Conservation (phyloP, 495 filamentous ascomycete species). For the Podospora pseudoanserina region DNA sequence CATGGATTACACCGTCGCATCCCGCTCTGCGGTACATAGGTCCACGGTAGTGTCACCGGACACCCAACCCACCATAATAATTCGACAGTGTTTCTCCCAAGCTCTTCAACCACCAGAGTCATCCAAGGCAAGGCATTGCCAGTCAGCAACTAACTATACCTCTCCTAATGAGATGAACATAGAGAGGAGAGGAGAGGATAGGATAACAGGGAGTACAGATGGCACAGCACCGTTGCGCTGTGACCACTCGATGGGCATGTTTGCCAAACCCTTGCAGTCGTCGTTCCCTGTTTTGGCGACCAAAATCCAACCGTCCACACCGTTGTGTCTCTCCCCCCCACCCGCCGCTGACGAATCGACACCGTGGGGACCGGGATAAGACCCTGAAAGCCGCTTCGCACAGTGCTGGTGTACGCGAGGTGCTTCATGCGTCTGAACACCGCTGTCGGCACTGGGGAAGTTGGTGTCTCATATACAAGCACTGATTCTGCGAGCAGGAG, state of each 20-base stretch:
- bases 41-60: not conserved
- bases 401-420: not conserved
- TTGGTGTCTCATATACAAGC: no score
- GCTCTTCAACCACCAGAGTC: no score
- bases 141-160: not conserved
- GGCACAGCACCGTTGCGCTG: not conserved
- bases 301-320: constrained; percentile 1
- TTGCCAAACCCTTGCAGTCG: not conserved
- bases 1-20: not conserved
- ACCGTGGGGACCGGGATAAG: not conserved
- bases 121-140: not conserved
- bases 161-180: not conserved
- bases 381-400: constrained; percentile 5
- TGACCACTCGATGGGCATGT: not conserved
- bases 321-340: not conserved
- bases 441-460: no score
- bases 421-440: not conserved
- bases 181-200: not conserved
- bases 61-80: no score
- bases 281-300: constrained; percentile 3
- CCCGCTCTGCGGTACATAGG: not conserved
- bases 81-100: no score
- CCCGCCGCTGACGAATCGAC: not conserved
- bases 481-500: no score
- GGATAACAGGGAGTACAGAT: not conserved